phyloP scores from a whole-genome alignment of 1,284 basidiomycete species.

The Sutorius eximius region DNA sequence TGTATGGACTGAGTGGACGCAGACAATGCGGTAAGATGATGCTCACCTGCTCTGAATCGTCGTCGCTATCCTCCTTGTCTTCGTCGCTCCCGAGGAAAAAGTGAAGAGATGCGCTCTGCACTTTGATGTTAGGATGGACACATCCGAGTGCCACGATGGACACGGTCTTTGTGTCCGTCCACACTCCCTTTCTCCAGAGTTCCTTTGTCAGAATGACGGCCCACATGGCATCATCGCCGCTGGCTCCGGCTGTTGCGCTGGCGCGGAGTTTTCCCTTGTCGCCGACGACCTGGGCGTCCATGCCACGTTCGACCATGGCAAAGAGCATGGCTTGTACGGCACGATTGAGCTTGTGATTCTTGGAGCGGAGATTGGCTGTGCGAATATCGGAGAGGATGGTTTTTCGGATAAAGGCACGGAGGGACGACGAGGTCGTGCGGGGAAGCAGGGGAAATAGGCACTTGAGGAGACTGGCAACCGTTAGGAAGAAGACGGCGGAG shows the following conservation, averaged over 20 bases:
- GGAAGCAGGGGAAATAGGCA: slow-evolving; percentile 93
- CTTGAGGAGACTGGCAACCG: slow-evolving; percentile 70
- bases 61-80: slow-evolving; percentile 67
- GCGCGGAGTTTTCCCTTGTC: slow-evolving; percentile 76
- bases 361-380: slow-evolving; percentile 85
- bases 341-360: slow-evolving; percentile 95
- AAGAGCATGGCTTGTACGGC: slow-evolving; percentile 97
- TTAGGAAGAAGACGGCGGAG: background rate
- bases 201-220: slow-evolving; percentile 94
- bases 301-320: slow-evolving; percentile 90
- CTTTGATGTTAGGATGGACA: slow-evolving; percentile 93
- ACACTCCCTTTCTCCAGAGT: slow-evolving; percentile 92
- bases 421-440: slow-evolving; percentile 80
- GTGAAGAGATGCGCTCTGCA: slow-evolving; percentile 94
- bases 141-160: slow-evolving; percentile 91
- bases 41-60: slow-evolving; percentile 67
- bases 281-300: slow-evolving; percentile 77
- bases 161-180: slow-evolving; percentile 93
- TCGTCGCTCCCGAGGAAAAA: slow-evolving; percentile 92
- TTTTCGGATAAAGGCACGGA: slow-evolving; percentile 87
- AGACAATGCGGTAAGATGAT: background rate
- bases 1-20: slow-evolving; percentile 29
- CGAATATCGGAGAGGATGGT: slow-evolving; percentile 96
- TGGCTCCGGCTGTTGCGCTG: slow-evolving; percentile 40
- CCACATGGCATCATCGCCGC: slow-evolving; percentile 93